Conservation (phyloP, 257 asterid species). For the Salvia rosmarinus region DNA sequence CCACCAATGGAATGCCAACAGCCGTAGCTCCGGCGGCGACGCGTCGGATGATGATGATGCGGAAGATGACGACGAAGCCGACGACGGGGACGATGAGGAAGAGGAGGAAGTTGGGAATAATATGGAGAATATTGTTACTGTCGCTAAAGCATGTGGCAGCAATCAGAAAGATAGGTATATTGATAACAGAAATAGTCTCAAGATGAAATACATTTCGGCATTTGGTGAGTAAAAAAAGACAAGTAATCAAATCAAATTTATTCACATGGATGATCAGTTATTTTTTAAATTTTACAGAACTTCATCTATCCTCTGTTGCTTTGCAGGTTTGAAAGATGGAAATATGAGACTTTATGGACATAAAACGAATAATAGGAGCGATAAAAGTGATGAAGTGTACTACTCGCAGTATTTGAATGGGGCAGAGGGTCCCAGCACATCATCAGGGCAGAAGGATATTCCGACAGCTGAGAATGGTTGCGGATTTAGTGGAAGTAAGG, state of each 20-base stretch:
- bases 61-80: slow-evolving; percentile 46
- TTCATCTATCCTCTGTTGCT: slow-evolving; percentile 22
- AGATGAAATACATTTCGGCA: slow-evolving; percentile 48
- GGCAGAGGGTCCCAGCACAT: slow-evolving; percentile 57
- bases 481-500: slow-evolving; percentile 83
- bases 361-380: slow-evolving; percentile 38
- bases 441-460: slow-evolving; percentile 57
- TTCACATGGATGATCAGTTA: neutral
- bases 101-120: slow-evolving; percentile 44
- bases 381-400: slow-evolving; percentile 45
- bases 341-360: slow-evolving; percentile 45
- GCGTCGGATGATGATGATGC: slow-evolving; percentile 63
- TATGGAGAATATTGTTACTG: slow-evolving; percentile 45
- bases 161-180: slow-evolving; percentile 38
- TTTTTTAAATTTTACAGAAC: neutral
- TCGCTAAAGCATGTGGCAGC: slow-evolving; percentile 40
- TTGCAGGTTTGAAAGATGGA: slow-evolving; percentile 58
- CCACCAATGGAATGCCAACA: slow-evolving; percentile 55
- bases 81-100: slow-evolving; percentile 47
- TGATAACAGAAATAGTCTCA: slow-evolving; percentile 36
- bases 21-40: slow-evolving; percentile 63
- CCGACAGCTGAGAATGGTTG: slow-evolving; percentile 53
- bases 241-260: neutral
- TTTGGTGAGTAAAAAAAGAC: slow-evolving; percentile 47
- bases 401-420: slow-evolving; percentile 60